Evolutionary conservation across 2,329 filamentous ascomycete genomes (phyloP), one percentile per base, ranked within the genome.

Genomic region (Colletotrichum tropicicola): DNA sequence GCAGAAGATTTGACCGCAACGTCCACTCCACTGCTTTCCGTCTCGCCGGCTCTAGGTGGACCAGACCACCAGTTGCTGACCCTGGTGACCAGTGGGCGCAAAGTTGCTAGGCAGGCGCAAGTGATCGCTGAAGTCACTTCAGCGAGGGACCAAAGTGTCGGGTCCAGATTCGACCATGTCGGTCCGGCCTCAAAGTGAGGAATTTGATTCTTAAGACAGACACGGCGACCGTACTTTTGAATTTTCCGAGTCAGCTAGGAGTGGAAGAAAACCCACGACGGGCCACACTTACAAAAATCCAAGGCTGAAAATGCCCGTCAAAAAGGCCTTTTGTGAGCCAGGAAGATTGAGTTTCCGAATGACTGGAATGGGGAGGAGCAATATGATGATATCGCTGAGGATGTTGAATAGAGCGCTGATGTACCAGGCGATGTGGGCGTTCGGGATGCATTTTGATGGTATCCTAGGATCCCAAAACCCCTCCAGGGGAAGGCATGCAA

Each of bases 331-430:
- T 32, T 54, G 51, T 5, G 51, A 43, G 5, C 10, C 51, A 9
- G 51, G 51, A 8, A 54, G 37, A 5, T 54, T 54, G 7, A 54
- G 37, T 3, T 21, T 54, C 10, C 37, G 51, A 4, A 54, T 41
- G 6, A 44, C 12, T 10, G 37, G 51, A n/a, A 54, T 28, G 10
- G 37, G 51, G 5, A 54, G 51, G 23, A 54, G 2, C 10, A 54
- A n/a, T 6, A 54, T 54, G 25, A 54, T 30, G 25, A 54, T 43
- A 13, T 54, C 51, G 25, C 21, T 54, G 3, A 43, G 8, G 6
- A 54, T 54, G 17, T 54, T 54, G 23, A 54, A 54, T 15, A 54
- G 12, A 1, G 51, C 51, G 23, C 51, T 30, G 37, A 54, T 43
- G 4, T 30, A 32, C 51, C 51, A 43, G 1, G 25, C 35, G 27